Evolutionary conservation across 2,329 filamentous ascomycete genomes (phyloP).

Genomic region (Boeremia exigua): DNA sequence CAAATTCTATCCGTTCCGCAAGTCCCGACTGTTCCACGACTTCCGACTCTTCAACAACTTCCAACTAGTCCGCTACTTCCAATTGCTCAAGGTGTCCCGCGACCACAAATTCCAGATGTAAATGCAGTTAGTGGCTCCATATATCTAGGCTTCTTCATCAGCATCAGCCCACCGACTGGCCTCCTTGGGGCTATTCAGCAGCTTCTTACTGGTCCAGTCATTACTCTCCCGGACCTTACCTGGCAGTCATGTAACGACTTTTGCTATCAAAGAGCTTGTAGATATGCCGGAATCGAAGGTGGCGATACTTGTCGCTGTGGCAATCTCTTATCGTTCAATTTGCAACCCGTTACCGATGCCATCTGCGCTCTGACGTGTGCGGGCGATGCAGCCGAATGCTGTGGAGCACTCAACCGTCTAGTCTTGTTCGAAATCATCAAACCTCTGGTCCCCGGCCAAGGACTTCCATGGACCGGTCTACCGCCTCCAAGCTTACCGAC

Average conservation of each 20-base stretch:
- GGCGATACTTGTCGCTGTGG: slow-evolving; percentile 10
- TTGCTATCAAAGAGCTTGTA: background rate
- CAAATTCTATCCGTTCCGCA: background rate
- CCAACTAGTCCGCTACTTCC: background rate
- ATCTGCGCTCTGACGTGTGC: slow-evolving; percentile 1
- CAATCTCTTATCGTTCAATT: background rate
- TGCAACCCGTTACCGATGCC: background rate
- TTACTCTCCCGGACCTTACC: background rate
- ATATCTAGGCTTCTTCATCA: slow-evolving; percentile 7
- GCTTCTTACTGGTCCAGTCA: background rate
- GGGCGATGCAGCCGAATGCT: background rate
- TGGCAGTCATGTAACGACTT: slow-evolving; percentile 1
- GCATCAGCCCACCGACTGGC: background rate
- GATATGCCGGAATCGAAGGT: slow-evolving; percentile 7
- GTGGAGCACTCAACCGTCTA: slow-evolving; percentile 2
- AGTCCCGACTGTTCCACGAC: background rate
- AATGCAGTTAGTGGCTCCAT: background rate
- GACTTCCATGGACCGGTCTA: too few species aligned
- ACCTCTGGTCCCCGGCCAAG: background rate
- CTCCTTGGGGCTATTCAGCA: background rate
- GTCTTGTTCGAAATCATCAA: slow-evolving; percentile 4
- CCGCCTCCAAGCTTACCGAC: background rate
- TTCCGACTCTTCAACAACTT: background rate
- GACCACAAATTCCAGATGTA: background rate
- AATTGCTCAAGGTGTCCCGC: too few species aligned